phyloP scores from a whole-genome alignment of 768 basidiomycete species.

The Lyophyllum atratum region DNA sequence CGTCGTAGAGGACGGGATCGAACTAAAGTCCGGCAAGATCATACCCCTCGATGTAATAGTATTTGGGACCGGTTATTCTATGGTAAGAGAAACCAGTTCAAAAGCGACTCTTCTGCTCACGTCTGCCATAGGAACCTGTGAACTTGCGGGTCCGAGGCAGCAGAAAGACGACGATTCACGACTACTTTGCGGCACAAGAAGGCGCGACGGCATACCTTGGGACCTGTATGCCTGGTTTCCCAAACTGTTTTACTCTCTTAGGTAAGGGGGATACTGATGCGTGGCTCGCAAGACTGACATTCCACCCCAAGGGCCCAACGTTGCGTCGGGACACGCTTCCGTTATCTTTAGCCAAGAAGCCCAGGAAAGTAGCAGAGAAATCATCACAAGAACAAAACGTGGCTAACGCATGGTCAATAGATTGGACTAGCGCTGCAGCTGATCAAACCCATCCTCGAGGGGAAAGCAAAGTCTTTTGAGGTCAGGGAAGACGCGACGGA shows the following conservation, averaged over 20 bases:
- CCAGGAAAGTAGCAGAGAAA: constrained; percentile 39
- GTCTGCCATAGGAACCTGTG: constrained; percentile 32
- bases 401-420: constrained; percentile 28
- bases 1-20: constrained; percentile 51
- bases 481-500: constrained; percentile 47
- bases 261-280: constrained; percentile 29
- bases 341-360: constrained; percentile 57
- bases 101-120: not conserved
- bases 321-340: constrained; percentile 58
- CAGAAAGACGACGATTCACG: constrained; percentile 39
- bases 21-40: constrained; percentile 48
- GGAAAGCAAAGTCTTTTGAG: constrained; percentile 50
- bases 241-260: constrained; percentile 50
- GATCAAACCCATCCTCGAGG: constrained; percentile 52
- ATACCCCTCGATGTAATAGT: constrained; percentile 59
- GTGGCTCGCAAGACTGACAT: not conserved
- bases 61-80: constrained; percentile 54
- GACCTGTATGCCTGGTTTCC: constrained; percentile 54
- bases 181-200: constrained; percentile 49
- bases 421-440: constrained; percentile 50
- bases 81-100: constrained; percentile 23
- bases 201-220: constrained; percentile 58
- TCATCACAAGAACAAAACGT: constrained; percentile 9
- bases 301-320: constrained; percentile 49
- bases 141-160: constrained; percentile 43